Base-by-base conservation (phyloP, 495 filamentous ascomycete species). In the Chaetomidium leptoderma region DNA sequence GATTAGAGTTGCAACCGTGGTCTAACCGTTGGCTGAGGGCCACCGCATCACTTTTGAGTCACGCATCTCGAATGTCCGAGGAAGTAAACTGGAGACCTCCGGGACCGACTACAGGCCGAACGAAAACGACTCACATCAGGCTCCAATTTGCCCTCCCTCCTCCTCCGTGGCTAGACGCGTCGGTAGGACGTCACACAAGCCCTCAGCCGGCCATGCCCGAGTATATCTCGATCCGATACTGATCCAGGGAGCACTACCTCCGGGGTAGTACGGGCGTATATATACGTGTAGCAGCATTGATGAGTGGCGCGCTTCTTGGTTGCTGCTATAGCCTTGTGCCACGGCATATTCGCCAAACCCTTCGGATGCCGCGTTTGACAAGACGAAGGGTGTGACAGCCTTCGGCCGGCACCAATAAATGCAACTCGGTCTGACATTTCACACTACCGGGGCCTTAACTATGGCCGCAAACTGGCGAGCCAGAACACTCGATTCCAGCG, bases 201-300 rank as follows among this genome's bases (percentile, higher is more conserved):
- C 51, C 37, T 4, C 51, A 43, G 39, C 39, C 51, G 24, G 51
- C 51, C 51, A 37, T 53, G 33, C 26, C 37, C 27, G 26, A 43
- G 21, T 13, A 9, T 43, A 27, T 26, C 36, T 53, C 16, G 51
- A 53, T 43, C 37, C 51, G 51, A 43, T n/a, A 32, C 26, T 32
- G 23, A n/a, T 10, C 23, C 24, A 8, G 35, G 49, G 13, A 36
- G 24, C 47, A 35, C 32, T 19, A 29, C 49, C 49, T 53, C 49
- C 49, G 36, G 30, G 24, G 24, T 19, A n/a, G 24, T 29, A 29
- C 49, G 29, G 8, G 13, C 44, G 11, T 23, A 33, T 6, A 11
- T 33, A 33, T 11, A 33, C 32, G 23, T n/a, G 3, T n/a, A n/a
- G n/a, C n/a, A 46, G 11, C 3, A 2, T 26, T 49, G 17, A 10